phyloP scores from a whole-genome alignment of 768 basidiomycete genomes.

The Tulasnella sp. region DNA sequence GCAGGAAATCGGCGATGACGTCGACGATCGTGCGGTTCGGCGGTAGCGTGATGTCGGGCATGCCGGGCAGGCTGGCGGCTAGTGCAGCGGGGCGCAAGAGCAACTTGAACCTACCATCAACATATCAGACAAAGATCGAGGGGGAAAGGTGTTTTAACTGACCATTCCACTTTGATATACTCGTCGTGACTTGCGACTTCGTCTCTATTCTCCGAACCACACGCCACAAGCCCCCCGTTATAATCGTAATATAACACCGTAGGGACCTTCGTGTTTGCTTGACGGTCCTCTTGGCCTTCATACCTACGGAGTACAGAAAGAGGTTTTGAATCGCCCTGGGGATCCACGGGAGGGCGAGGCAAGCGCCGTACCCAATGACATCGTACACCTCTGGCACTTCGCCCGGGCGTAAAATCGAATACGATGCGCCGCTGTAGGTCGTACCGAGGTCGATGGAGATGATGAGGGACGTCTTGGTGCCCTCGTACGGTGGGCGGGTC shows the following conservation, averaged over 20 bases:
- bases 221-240: neutral
- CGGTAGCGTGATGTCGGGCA: neutral
- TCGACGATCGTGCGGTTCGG: neutral
- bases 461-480: neutral
- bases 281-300: slow-evolving; percentile 3
- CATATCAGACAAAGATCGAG: neutral
- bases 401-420: neutral
- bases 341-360: neutral
- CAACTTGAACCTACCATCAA: neutral
- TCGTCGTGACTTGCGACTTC: neutral
- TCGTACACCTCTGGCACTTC: neutral
- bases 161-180: neutral
- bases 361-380: neutral
- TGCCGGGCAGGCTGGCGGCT: neutral
- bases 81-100: neutral
- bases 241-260: neutral
- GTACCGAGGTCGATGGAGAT: neutral
- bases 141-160: neutral
- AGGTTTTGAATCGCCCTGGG: neutral
- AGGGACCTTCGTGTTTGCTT: neutral
- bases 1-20: slow-evolving; percentile 1
- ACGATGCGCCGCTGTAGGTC: neutral
- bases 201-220: neutral
- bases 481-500: neutral
- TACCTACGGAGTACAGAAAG: neutral